A percentile compares a stretch with the other conserved stretches of the same genome.
Conservation (phyloP, 2,329 filamentous ascomycete species). For the Fusarium piperis region DNA sequence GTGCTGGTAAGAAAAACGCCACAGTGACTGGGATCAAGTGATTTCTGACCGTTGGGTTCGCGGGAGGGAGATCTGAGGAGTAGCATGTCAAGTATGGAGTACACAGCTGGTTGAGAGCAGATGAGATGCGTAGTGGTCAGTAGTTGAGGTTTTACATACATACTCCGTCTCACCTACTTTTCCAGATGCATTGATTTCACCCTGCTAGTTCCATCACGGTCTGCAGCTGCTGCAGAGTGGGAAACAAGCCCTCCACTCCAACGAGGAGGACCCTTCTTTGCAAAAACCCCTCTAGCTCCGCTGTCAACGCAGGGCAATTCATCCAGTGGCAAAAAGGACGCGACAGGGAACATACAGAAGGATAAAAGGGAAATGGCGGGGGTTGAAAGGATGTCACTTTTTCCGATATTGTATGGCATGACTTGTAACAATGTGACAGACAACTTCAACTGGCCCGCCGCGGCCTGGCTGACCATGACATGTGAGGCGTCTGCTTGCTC, state of each 20-base stretch:
- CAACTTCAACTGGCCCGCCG: conserved; percentile 23
- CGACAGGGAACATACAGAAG: background rate
- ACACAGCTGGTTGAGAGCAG: background rate
- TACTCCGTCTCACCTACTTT: background rate
- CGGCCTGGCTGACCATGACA: background rate
- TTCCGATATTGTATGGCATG: background rate
- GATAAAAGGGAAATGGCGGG: background rate
- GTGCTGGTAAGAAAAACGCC: background rate
- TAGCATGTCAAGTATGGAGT: background rate
- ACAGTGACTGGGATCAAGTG: background rate
- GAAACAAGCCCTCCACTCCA: background rate
- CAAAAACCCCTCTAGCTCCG: background rate
- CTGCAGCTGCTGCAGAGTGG: background rate
- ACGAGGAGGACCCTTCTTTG: background rate
- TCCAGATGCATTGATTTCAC: background rate
- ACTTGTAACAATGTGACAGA: conserved; percentile 30
- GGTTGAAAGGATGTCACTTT: background rate
- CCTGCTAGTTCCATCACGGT: background rate
- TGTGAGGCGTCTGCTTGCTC: conserved; percentile 1
- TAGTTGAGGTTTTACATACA: background rate
- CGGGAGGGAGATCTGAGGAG: background rate
- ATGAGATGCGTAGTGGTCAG: background rate
- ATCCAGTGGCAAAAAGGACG: conserved; percentile 27
- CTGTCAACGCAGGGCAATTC: background rate
- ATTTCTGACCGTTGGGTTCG: background rate